Conservation (phyloP, 768 basidiomycete species). For the Lentinula sp. region DNA sequence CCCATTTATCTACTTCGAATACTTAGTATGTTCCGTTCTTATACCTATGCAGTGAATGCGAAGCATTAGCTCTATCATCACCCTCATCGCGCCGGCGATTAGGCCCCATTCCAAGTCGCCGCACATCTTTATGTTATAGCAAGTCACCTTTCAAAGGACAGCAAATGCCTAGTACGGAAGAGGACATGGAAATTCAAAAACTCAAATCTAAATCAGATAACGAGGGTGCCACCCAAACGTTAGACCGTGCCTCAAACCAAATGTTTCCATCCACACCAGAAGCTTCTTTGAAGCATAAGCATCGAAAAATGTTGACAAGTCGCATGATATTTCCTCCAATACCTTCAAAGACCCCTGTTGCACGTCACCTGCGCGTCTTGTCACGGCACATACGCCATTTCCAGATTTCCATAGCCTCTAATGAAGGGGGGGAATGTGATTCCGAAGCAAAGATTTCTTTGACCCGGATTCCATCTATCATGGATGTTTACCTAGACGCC, state of each 20-base stretch:
- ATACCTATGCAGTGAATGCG: not conserved
- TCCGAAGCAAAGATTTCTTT: not conserved
- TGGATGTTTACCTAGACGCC: slow-evolving; percentile 43
- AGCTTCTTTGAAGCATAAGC: not conserved
- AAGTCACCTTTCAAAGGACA: not conserved
- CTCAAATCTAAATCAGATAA: not conserved
- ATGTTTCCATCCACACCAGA: not conserved
- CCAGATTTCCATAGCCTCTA: not conserved
- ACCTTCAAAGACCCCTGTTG: not conserved
- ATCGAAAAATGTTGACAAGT: not conserved
- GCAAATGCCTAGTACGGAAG: not conserved
- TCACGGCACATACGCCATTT: not conserved
- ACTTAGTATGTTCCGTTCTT: not conserved
- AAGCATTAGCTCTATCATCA: not conserved
- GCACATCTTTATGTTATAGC: not conserved
- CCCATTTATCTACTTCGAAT: no score
- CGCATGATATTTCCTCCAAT: not conserved
- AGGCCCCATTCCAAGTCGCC: not conserved
- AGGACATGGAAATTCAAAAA: not conserved
- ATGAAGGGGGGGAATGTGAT: not conserved
- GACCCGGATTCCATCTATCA: slow-evolving; percentile 27
- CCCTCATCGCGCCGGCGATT: not conserved
- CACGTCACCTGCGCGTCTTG: not conserved
- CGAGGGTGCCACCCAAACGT: not conserved
- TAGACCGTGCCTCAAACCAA: not conserved